Base-by-base conservation (phyloP, 2,329 filamentous ascomycete genomes). In the Cryphonectria carpinicola region DNA sequence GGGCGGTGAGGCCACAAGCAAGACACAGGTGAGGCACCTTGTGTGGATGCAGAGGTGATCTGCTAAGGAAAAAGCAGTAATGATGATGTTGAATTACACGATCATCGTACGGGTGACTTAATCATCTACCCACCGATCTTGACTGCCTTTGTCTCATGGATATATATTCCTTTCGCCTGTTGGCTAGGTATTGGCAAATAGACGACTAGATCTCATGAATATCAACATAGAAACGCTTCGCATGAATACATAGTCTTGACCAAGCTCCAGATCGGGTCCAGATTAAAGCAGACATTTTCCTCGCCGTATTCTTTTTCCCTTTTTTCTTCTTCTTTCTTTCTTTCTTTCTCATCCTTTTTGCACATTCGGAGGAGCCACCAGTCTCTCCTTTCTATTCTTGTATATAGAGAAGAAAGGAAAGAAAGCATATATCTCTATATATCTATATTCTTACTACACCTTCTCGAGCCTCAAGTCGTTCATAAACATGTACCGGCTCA, bases 401-500 rank as follows among this genome's bases (percentile, higher is more conserved):
- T 35, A 7, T 60, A 14, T 60, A 19, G 32, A 11, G 46, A 49
- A n/a, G 14, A 11, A 49, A 39, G 32, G 43, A 28, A 58, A 0
- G 25, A 6, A n/a, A 8, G 10, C 3, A 19, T 60, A 19, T 32
- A 28, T 60, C 1, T 28, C 4, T 25, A 13, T 17, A 25, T 28
- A 28, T 58, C 39, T 32, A 62, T 19, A 22, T 22, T 19, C 61
- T n/a, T 62, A 69, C 43, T 62, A 69, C 43, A 80, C 76, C 71
- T 81, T 82, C 74, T 87, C 86, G 43, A 88, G 79, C 77, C 85
- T 87, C 81, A 99, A 79, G 79, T 98, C 95, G 81, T 99, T 99
- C 43, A 98, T 88, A 70, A 94, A 88, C 96, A 99, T 98, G 82
- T 98, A 99, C 72, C 96, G 86, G 77, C 94, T 96, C 70, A 97